These are phyloP conservation scores for Cydonia oblonga DNA, from an alignment of 331 rosid genomes.

Conservation along the genomic window DNA sequence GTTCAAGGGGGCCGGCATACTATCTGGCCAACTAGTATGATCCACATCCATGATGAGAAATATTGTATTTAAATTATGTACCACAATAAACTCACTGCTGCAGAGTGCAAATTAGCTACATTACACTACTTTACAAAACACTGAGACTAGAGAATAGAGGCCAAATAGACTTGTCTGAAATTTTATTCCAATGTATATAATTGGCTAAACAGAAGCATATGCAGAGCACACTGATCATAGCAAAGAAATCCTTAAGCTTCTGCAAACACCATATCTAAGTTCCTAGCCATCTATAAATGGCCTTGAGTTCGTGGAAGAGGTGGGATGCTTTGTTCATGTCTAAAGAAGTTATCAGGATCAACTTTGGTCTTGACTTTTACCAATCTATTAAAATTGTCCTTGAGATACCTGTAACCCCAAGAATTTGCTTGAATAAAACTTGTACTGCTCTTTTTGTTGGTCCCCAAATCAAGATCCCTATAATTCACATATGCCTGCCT, in stretches of 20 bases:
- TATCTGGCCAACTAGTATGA: no score
- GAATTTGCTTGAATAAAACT: slow-evolving; percentile 29
- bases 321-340: slow-evolving; percentile 85
- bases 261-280: not conserved
- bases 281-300: not conserved
- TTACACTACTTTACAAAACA: no score
- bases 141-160: no score
- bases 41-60: no score
- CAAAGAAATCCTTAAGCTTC: not conserved
- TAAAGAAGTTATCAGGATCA: slow-evolving; percentile 72
- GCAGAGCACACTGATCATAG: not conserved
- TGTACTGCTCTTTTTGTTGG: slow-evolving; percentile 34
- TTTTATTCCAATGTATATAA: not conserved
- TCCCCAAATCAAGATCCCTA: slow-evolving; percentile 81
- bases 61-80: no score
- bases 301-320: slow-evolving; percentile 20
- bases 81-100: no score
- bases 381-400: slow-evolving; percentile 56
- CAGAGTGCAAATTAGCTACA: no score
- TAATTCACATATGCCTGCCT: slow-evolving; percentile 78
- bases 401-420: slow-evolving; percentile 77
- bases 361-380: slow-evolving; percentile 48
- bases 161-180: no score
- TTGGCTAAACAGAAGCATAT: not conserved
- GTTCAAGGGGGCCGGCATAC: no score